Base-by-base conservation (phyloP, 2,329 filamentous ascomycete genomes). In the Clonostachys rhizophaga region DNA sequence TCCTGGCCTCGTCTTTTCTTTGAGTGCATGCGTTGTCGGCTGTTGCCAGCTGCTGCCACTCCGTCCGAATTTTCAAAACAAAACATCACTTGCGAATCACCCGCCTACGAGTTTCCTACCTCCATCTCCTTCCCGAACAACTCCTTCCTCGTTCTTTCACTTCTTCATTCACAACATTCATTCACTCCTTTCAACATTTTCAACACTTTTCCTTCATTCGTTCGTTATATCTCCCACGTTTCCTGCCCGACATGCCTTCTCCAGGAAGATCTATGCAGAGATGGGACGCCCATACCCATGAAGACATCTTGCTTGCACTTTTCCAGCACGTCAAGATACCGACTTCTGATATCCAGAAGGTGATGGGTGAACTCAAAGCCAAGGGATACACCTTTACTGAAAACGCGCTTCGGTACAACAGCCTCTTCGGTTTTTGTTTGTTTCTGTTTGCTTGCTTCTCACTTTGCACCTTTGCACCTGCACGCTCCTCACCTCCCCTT, bases 261-360 rank as follows among this genome's bases (percentile, higher is more conserved):
- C 24, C 24, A 30, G 24, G 24, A 30, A 30, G 24, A 10, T 30
- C 24, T 30, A 30, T 14, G 11, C 67, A 65, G 53, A 63, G 58
- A 34, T 78, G 74, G 73, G 66, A 66, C 30, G 55, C 63, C 6
- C 58, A 61, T 9, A 63, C 68, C 16, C 71, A 77, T 42, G 59
- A 71, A 49, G 70, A 71, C 39, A 67, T 78, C 40, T 62, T 78
- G 35, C 47, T 68, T 7, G 65, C 64, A 30, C 49, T 76, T 20
- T 56, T 70, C n/a, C 60, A 65, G 24, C 57, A 65, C 7, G 52
- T 69, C 46, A 65, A 61, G 36, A 62, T 69, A 3, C 57, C 51
- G 3, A 37, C 51, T 0, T 55, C 55, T 1, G 61, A 69, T 11
- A 68, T 64, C 54, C 40, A 55, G 18, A 59, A 63, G n/a, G 57